These are phyloP conservation scores for Nicotiana benthamiana DNA, from an alignment of 257 asterid genomes.

Conservation along the genomic window DNA sequence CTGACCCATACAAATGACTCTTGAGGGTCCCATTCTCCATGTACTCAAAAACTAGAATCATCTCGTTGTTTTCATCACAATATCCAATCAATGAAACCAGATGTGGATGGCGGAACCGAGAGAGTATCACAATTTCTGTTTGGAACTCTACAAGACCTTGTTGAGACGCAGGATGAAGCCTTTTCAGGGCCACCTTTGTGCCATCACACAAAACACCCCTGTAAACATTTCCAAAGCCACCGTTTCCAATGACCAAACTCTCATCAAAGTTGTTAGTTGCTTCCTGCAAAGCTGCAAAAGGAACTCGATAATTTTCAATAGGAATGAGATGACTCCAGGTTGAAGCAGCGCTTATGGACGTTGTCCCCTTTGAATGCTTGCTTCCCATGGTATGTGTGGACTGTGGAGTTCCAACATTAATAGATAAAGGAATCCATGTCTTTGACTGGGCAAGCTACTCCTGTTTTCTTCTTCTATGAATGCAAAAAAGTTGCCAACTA, in stretches of 20 bases:
- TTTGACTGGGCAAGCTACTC: background rate
- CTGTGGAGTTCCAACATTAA: background rate
- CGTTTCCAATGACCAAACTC: too few relatives aligned
- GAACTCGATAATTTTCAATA: background rate
- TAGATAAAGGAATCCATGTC: background rate
- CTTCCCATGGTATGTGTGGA: background rate
- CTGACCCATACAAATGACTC: background rate
- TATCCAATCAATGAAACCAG: background rate
- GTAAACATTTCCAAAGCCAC: too few relatives aligned
- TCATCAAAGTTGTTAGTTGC: too few relatives aligned
- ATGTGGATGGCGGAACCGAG: background rate
- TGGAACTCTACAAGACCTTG: too few relatives aligned
- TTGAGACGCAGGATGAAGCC: too few relatives aligned
- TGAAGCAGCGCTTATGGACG: background rate
- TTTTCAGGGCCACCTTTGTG: too few relatives aligned
- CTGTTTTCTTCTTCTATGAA: constrained; percentile 33
- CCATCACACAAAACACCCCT: too few relatives aligned
- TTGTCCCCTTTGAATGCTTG: background rate
- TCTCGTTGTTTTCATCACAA: background rate
- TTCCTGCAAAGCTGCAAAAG: too few relatives aligned
- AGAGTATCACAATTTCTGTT: too few relatives aligned
- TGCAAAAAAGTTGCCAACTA: constrained; percentile 24
- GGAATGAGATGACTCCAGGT: background rate
- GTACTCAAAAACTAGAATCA: background rate
- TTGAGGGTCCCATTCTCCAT: background rate